phyloP scores from a whole-genome alignment of 495 filamentous ascomycete genomes.

The Cudoniella acicularis region DNA sequence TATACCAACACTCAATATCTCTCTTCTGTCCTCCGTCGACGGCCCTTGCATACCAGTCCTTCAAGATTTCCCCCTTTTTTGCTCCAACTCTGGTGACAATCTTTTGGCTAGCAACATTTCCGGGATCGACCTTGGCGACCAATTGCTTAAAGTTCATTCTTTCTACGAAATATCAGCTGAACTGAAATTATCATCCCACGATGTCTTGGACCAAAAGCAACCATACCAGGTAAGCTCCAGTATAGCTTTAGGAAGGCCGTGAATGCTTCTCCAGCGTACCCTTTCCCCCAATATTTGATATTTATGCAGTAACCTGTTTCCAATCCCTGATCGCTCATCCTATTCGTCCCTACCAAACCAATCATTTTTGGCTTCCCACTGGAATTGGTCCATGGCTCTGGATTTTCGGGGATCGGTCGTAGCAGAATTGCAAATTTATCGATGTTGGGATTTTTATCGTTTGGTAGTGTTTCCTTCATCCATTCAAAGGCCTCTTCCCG shows the following conservation, averaged over 20 bases:
- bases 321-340: conserved; percentile 12
- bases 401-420: background rate
- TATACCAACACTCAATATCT: conserved; percentile 16
- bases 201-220: too few relatives aligned
- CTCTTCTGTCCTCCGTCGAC: conserved; percentile 5
- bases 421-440: conserved; percentile 20
- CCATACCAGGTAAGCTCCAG: conserved; percentile 15
- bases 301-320: conserved; percentile 21
- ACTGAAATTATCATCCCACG: too few relatives aligned
- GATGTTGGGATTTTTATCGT: conserved; percentile 3
- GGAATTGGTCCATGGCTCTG: background rate
- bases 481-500: conserved; percentile 5
- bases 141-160: conserved; percentile 15
- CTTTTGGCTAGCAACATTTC: conserved; percentile 11
- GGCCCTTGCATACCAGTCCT: conserved; percentile 2
- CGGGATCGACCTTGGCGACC: conserved; percentile 16
- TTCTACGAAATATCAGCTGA: conserved; percentile 2
- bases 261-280: conserved; percentile 19
- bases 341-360: conserved; percentile 20
- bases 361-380: conserved; percentile 16
- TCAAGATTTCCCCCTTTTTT: conserved; percentile 8
- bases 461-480: conserved; percentile 2
- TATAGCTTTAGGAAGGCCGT: conserved; percentile 8
- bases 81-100: conserved; percentile 14
- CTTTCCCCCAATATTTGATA: conserved; percentile 15